phyloP scores from a whole-genome alignment of 2,329 filamentous ascomycete genomes.

The Ustulina deusta region DNA sequence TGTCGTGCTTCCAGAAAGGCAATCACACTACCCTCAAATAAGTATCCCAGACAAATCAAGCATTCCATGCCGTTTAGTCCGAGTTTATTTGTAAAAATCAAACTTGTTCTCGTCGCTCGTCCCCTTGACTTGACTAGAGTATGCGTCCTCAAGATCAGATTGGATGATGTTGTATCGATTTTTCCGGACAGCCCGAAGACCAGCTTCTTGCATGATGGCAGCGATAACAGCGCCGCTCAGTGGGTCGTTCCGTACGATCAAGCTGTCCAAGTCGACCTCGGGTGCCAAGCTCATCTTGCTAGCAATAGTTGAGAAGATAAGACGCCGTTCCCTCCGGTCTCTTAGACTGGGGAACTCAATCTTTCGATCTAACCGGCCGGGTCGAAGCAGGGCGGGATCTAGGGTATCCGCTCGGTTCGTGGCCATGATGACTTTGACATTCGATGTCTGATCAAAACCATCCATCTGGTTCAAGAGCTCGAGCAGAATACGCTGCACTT shows the following conservation, averaged over 20 bases:
- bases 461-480: conserved; percentile 99
- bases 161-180: conserved; percentile 99
- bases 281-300: conserved; percentile 96
- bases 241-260: conserved; percentile 97
- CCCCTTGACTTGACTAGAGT: conserved; percentile 95
- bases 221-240: conserved; percentile 95
- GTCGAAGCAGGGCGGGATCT: conserved; percentile 92
- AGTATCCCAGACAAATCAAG: not conserved
- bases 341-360: conserved; percentile 98
- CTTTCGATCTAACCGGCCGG: conserved; percentile 95
- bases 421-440: conserved; percentile 99
- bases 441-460: conserved; percentile 97
- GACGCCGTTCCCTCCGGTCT: conserved; percentile 91
- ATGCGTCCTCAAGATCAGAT: conserved; percentile 94
- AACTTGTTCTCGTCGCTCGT: conserved; percentile 77
- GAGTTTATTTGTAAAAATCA: conserved; percentile 86
- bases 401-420: conserved; percentile 98
- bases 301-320: conserved; percentile 98
- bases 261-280: conserved; percentile 93
- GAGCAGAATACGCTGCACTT: conserved; percentile 97
- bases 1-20: conserved; percentile 1
- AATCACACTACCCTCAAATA: not conserved
- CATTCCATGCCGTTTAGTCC: not conserved
- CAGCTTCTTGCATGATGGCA: conserved; percentile 99
- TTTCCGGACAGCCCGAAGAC: conserved; percentile 92